Evolutionary conservation across 805 yeast genomes (phyloP).

Genomic region (Dipodascopsis tothii): DNA sequence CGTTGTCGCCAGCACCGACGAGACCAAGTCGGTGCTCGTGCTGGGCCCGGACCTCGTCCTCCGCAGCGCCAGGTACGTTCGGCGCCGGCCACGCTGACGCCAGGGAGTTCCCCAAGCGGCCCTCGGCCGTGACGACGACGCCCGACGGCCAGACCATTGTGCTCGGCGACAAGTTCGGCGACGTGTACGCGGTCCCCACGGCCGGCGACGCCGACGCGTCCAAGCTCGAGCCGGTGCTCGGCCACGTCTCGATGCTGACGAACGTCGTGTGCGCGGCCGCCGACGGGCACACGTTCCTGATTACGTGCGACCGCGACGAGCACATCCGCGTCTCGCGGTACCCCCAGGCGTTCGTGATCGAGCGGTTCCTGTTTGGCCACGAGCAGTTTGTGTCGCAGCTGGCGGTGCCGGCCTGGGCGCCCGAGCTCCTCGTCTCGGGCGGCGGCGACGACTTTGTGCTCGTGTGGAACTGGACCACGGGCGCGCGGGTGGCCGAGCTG

Average conservation of each 20-base stretch:
- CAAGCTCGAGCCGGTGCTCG: slow-evolving; percentile 60
- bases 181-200: slow-evolving; percentile 62
- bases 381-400: slow-evolving; percentile 64
- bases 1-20: slow-evolving; percentile 67
- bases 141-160: slow-evolving; percentile 45
- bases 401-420: slow-evolving; percentile 46
- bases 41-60: slow-evolving; percentile 32
- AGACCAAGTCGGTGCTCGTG: slow-evolving; percentile 70
- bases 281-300: slow-evolving; percentile 45
- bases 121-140: slow-evolving; percentile 67
- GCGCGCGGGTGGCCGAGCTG: slow-evolving; percentile 42
- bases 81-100: slow-evolving; percentile 46
- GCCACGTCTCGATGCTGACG: slow-evolving; percentile 96
- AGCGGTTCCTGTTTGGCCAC: slow-evolving; percentile 82
- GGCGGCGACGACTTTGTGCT: slow-evolving; percentile 81
- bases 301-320: slow-evolving; percentile 91
- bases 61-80: neutral
- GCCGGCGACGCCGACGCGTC: slow-evolving; percentile 27
- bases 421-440: slow-evolving; percentile 57
- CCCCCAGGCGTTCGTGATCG: slow-evolving; percentile 71
- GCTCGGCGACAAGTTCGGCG: slow-evolving; percentile 94
- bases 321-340: slow-evolving; percentile 78
- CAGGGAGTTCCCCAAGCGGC: slow-evolving; percentile 82
- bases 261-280: slow-evolving; percentile 43
- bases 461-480: slow-evolving; percentile 72